Base-by-base conservation (phyloP, 2,329 filamentous ascomycete genomes). In the Pezicula radicicola region DNA sequence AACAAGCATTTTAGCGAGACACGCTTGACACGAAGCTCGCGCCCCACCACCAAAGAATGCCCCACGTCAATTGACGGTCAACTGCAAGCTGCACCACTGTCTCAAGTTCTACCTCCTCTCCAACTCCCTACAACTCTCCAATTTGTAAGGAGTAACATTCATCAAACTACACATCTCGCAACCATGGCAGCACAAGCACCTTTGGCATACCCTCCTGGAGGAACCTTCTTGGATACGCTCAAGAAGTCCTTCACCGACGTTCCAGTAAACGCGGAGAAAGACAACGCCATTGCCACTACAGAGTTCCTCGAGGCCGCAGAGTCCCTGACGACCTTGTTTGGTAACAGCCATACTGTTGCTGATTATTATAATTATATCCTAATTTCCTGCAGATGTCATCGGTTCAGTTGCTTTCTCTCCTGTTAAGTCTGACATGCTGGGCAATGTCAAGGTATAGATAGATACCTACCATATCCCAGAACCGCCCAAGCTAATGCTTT, bases 281-380 rank as follows among this genome's bases (percentile, higher is more conserved):
- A 84, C 72, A 87, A 91, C 75, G 88, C 85, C 55, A 85, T 97
- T 65, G 75, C 83, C 50, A 97, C 94, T 44, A 82, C 81, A 52
- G 84, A 95, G 70, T 99, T 97, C 73, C 87, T 97, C 58, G 89
- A 96, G 60, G 94, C 94, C 52, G 83, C 91, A 49, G 91, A 97
- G 80, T 85, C 89, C 51, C 75, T 97, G 70, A 88, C 88, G 49
- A 88, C 84, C 56, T 83, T 99, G 56, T 97, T 97, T 67, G 90
- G 91, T 94, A 71, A 27, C 18, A 33, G 13, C 42, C 2, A 10
- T n/a, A 27, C 4, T n/a, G 12, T 13, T 45, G n/a, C 27, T 13
- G 12, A n/a, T 6, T n/a, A 15, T 7, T 12, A 10, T 7, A 27
- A 3, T 9, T 21, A 7, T 16, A 16, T 16, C 6, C 42, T 45